Conservation (phyloP, 495 filamentous ascomycete genomes). For the Podospora comata region DNA sequence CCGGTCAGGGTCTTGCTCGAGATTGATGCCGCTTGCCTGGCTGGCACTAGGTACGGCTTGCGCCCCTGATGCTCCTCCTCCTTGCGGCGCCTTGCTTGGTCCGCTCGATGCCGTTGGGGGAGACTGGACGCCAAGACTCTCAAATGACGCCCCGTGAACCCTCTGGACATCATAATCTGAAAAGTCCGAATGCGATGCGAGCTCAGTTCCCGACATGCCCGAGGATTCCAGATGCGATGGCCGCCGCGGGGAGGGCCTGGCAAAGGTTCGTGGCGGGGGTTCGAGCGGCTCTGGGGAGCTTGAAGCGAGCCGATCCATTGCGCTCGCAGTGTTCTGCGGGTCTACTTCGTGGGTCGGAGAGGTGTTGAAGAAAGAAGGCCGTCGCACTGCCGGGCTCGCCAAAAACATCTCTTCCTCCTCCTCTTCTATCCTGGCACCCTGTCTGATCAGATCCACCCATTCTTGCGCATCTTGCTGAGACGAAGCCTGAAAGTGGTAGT, state of each 20-base stretch:
- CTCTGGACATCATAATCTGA: constrained; percentile 64
- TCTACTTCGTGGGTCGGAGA: constrained; percentile 5
- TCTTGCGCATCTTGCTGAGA: constrained; percentile 72
- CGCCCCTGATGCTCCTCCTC: constrained; percentile 19
- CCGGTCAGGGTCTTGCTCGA: constrained; percentile 58
- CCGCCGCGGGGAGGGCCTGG: constrained; percentile 38
- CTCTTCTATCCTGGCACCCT: constrained; percentile 77
- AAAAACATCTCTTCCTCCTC: constrained; percentile 78
- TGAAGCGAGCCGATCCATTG: constrained; percentile 46
- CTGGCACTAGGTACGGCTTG: constrained; percentile 52
- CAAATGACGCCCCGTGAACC: constrained; percentile 41
- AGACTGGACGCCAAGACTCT: constrained; percentile 42
- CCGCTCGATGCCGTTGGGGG: constrained; percentile 21
- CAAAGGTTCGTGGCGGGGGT: constrained; percentile 34
- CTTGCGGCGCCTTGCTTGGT: constrained; percentile 6
- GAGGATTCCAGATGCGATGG: constrained; percentile 68
- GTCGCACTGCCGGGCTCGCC: constrained; percentile 52
- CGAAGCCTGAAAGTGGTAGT: constrained; percentile 80
- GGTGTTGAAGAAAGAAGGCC: constrained; percentile 30
- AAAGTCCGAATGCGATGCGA: constrained; percentile 85
- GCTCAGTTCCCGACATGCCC: constrained; percentile 68
- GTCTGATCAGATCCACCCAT: constrained; percentile 81
- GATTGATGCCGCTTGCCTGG: constrained; percentile 53
- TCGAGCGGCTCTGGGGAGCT: constrained; percentile 61
- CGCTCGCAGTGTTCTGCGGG: constrained; percentile 12